phyloP scores from a whole-genome alignment of 2,329 filamentous ascomycete genomes.

The Calonectria henricotiae region DNA sequence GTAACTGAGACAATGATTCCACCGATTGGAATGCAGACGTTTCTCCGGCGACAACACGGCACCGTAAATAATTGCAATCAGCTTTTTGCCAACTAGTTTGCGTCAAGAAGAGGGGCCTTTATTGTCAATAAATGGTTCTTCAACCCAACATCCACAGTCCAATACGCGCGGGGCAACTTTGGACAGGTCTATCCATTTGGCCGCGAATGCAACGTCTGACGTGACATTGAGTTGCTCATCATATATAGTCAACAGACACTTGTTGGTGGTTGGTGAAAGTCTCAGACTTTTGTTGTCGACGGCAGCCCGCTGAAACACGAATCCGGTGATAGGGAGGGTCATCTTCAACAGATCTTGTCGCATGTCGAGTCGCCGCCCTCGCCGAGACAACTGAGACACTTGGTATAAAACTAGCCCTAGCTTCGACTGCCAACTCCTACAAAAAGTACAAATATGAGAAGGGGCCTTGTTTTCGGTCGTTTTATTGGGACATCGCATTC shows the following conservation, averaged over 20 bases:
- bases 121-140: not conserved
- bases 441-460: not conserved
- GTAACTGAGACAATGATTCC: not conserved
- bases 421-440: not conserved
- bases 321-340: not conserved
- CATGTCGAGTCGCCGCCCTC: not conserved
- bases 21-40: not conserved
- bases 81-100: not conserved
- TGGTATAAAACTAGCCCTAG: not conserved
- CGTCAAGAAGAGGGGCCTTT: not conserved
- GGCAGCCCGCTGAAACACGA: conserved; percentile 9
- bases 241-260: not conserved
- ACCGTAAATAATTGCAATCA: not conserved
- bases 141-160: no score
- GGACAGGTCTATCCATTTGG: not conserved
- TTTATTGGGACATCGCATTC: no score
- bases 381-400: conserved; percentile 6
- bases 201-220: conserved; percentile 1
- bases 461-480: no score
- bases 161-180: not conserved
- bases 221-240: not conserved
- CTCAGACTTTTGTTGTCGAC: not conserved
- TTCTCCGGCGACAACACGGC: not conserved
- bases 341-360: not conserved
- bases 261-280: not conserved